Conservation (phyloP, 306 rosid genomes). For the Trichosanthes truncata region DNA sequence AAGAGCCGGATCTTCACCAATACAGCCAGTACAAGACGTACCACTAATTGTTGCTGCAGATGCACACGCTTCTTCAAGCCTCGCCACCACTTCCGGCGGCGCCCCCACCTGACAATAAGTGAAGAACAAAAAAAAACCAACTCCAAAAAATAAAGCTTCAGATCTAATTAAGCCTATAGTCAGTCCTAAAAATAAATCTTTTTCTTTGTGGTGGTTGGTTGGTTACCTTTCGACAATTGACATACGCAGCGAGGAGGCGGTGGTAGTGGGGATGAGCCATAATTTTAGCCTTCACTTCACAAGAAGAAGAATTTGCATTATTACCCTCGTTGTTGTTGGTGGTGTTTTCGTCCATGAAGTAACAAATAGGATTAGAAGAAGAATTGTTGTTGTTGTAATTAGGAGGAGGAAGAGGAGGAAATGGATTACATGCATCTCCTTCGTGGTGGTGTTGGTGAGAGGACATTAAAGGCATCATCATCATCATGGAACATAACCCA, state of each 20-base stretch:
- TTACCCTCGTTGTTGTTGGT: neutral
- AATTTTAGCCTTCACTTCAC: slow-evolving; percentile 68
- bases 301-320: slow-evolving; percentile 23
- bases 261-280: slow-evolving; percentile 98
- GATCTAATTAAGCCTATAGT: neutral
- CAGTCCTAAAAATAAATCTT: too few species aligned
- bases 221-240: slow-evolving; percentile 79
- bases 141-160: neutral
- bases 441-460: slow-evolving; percentile 20
- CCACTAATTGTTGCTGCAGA: slow-evolving; percentile 43
- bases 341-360: slow-evolving; percentile 50
- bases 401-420: slow-evolving; percentile 20
- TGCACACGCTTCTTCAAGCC: slow-evolving; percentile 70
- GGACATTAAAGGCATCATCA: slow-evolving; percentile 72
- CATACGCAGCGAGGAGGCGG: slow-evolving; percentile 75
- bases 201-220: too few species aligned
- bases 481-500: slow-evolving; percentile 55
- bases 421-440: slow-evolving; percentile 29
- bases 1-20: slow-evolving; percentile 92
- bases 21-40: slow-evolving; percentile 25
- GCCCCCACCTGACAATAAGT: slow-evolving; percentile 63
- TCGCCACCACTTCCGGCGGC: slow-evolving; percentile 66
- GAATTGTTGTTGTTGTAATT: slow-evolving; percentile 13
- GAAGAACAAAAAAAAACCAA: neutral
- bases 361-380: slow-evolving; percentile 19